phyloP scores from a whole-genome alignment of 768 basidiomycete genomes.

The Obba rivulosa region DNA sequence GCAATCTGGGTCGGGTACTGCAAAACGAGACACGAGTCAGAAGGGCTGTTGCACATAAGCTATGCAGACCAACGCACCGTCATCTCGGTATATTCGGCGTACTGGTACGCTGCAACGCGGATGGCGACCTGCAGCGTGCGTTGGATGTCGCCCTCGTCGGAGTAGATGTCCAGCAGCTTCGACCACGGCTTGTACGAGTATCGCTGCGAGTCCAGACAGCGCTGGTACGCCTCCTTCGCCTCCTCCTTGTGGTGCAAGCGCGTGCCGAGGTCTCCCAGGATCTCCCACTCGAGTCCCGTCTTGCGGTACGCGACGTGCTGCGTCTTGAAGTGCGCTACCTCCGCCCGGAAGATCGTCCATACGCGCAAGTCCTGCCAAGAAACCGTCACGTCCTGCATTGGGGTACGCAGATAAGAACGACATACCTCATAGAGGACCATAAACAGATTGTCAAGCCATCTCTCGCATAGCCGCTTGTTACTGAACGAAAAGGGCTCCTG shows the following conservation, averaged over 20 bases:
- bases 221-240: slow-evolving; percentile 95
- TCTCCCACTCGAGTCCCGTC: slow-evolving; percentile 97
- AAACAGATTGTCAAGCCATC: slow-evolving; percentile 97
- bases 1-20: slow-evolving; percentile 91
- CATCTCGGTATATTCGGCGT: slow-evolving; percentile 86
- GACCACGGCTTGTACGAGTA: slow-evolving; percentile 93
- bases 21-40: slow-evolving; percentile 9
- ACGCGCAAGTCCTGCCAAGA: slow-evolving; percentile 80
- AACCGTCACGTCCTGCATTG: neutral
- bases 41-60: too few species aligned
- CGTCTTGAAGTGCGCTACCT: slow-evolving; percentile 97
- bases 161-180: slow-evolving; percentile 92
- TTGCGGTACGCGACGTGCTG: slow-evolving; percentile 98
- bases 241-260: slow-evolving; percentile 98
- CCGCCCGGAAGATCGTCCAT: slow-evolving; percentile 98
- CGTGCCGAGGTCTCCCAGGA: slow-evolving; percentile 88
- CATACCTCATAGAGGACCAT: slow-evolving; percentile 96
- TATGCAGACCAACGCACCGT: slow-evolving; percentile 47
- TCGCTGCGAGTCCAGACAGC: slow-evolving; percentile 80
- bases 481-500: slow-evolving; percentile 84
- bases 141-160: slow-evolving; percentile 94
- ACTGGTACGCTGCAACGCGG: slow-evolving; percentile 88
- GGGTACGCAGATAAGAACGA: neutral
- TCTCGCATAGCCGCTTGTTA: slow-evolving; percentile 93
- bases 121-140: slow-evolving; percentile 89